Evolutionary conservation across 768 basidiomycete species (phyloP), one percentile per base, ranked within the genome.

Genomic region (Podaxis mareebaensis): DNA sequence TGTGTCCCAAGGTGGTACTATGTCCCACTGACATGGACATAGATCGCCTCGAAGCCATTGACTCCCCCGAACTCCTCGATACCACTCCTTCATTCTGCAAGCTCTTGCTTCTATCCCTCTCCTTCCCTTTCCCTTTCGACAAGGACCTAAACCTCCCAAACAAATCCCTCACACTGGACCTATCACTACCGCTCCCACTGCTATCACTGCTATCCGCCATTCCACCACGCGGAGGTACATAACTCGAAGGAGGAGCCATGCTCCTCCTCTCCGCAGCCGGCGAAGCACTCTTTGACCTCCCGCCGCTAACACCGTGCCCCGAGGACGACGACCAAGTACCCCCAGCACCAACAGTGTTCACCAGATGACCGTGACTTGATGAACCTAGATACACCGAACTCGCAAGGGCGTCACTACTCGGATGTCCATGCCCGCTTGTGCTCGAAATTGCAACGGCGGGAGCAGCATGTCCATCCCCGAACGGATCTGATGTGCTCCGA

Each of bases 11-110:
- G 11, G 13, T 24, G 39, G 42, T 46, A 8, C 30, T 20, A 38
- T 48, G 64, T 13, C 15, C 64, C 38, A 33, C 36, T 46, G 53
- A 61, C 44, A 17, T 58, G 22, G 38, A 66, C 63, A 10, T 67
- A 60, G 60, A 53, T n/a, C 24, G 26, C 12, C 28, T 62, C 3
- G 61, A 55, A 17, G 24, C 13, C 26, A 56, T 46, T 10, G 53
- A 61, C 28, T 64, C 63, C 17, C 30, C 39, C 4, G 63, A 67
- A 20, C 58, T 56, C n/a, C 54, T 20, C 30, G 44, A 24, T 2
- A 51, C 5, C 3, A 13, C 38, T 13, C 33, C 24, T 20, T 24
- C 51, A 13, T 33, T 17, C 30, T 51, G 48, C 28, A 51, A 38
- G 38, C 36, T 59, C 46, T 22, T 24, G 7, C 48, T 39, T 12